phyloP scores from a whole-genome alignment of 257 asterid species.

The Lavandula angustifolia region DNA sequence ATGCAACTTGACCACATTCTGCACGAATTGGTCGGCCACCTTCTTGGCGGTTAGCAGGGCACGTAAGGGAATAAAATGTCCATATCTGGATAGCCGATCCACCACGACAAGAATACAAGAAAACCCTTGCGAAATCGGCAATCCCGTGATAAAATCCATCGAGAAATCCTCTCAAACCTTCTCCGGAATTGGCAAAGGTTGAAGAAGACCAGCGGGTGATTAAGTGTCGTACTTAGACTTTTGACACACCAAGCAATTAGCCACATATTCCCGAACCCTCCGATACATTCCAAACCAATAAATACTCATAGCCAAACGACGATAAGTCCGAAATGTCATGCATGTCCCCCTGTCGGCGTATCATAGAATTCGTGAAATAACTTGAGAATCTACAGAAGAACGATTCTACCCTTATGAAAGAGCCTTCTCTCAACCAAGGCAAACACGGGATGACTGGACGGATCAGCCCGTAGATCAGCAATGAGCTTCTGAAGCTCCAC shows the following conservation, averaged over 20 bases:
- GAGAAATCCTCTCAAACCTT: background rate
- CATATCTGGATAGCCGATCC: background rate
- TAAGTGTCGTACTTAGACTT: background rate
- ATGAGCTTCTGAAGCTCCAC: background rate
- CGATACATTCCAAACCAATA: background rate
- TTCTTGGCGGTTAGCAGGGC: too few relatives aligned
- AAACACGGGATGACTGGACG: background rate
- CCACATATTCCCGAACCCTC: background rate
- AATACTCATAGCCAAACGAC: background rate
- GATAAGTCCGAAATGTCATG: constrained; percentile 1
- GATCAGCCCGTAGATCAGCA: background rate
- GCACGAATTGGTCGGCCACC: too few relatives aligned
- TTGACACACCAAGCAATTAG: background rate
- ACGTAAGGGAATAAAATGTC: too few relatives aligned
- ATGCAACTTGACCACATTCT: too few relatives aligned
- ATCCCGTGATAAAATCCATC: background rate
- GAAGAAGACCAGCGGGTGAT: constrained; percentile 8
- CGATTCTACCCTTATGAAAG: too few relatives aligned
- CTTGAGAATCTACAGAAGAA: too few relatives aligned
- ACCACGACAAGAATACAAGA: background rate
- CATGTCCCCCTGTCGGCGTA: background rate
- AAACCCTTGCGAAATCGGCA: background rate
- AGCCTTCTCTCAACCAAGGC: too few relatives aligned
- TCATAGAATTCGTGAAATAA: background rate
- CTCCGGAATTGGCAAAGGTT: constrained; percentile 5